Evolutionary conservation across 805 yeast species (phyloP).

Genomic region (Ogataea ganodermae): DNA sequence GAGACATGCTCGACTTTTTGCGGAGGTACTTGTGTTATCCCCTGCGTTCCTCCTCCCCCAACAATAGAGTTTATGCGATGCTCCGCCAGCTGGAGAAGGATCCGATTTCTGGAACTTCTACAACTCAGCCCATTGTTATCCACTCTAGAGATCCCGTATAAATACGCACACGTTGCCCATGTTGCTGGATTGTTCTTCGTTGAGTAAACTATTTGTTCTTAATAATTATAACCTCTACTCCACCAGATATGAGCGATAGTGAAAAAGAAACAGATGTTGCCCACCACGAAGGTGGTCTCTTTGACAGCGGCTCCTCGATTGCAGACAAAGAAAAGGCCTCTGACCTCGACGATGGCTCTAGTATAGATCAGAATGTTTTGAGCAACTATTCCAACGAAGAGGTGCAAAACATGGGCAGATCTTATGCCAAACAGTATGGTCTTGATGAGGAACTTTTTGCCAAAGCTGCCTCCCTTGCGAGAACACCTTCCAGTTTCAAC

Average conservation of each 20-base stretch:
- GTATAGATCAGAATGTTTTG: constrained; percentile 45
- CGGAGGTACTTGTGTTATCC: neutral
- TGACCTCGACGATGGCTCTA: constrained; percentile 2
- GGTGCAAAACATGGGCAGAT: constrained; percentile 68
- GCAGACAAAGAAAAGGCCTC: constrained; percentile 12
- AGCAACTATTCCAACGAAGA: constrained; percentile 61
- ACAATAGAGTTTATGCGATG: neutral
- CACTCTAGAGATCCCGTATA: neutral
- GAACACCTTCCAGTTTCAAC: constrained; percentile 57
- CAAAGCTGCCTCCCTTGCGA: constrained; percentile 65
- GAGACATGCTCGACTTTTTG: neutral
- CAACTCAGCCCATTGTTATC: neutral
- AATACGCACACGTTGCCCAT: neutral
- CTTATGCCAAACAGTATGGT: constrained; percentile 57
- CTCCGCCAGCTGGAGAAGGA: neutral
- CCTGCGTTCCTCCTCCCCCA: neutral
- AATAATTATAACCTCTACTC: too few species aligned
- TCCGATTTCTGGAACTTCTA: neutral
- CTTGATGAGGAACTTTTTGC: constrained; percentile 63
- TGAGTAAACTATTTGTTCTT: too few species aligned
- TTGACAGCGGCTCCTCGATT: constrained; percentile 14
- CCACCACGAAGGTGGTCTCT: constrained; percentile 17
- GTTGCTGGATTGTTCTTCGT: neutral
- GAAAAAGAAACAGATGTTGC: neutral
- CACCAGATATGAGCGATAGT: constrained; percentile 10